These are phyloP conservation scores for Hsuehochloa calcarea DNA, from an alignment of 176 grass and related monocot species.

Conservation along the genomic window DNA sequence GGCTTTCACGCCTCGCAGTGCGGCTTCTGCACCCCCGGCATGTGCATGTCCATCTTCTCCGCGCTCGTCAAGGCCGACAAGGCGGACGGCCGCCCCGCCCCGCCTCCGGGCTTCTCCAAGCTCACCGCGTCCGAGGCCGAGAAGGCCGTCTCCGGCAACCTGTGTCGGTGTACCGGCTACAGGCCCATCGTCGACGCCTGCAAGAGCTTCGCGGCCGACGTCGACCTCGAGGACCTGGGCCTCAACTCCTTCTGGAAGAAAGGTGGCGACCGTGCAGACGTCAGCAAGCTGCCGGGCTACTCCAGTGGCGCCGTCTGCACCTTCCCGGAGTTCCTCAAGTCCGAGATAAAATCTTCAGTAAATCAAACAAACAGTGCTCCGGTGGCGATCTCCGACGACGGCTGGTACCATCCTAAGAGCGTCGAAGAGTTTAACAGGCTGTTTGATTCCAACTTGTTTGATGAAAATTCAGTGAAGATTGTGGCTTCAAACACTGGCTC, in stretches of 20 bases:
- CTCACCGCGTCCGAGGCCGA: constrained; percentile 64
- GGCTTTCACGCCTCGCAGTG: constrained; percentile 93
- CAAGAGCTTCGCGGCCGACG: constrained; percentile 77
- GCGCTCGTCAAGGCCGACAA: constrained; percentile 71
- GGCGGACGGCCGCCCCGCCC: background rate
- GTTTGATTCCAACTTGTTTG: constrained; percentile 43
- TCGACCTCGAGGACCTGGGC: constrained; percentile 85
- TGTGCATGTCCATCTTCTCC: constrained; percentile 91
- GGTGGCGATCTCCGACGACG: background rate
- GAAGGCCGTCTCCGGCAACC: constrained; percentile 67
- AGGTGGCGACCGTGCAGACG: constrained; percentile 20
- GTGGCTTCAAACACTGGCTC: constrained; percentile 74
- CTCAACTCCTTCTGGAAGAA: constrained; percentile 84
- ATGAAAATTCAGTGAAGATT: constrained; percentile 49
- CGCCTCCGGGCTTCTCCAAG: constrained; percentile 59
- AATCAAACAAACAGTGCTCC: background rate
- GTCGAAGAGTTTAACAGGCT: constrained; percentile 51
- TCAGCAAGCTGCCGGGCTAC: constrained; percentile 49
- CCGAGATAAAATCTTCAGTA: constrained; percentile 54
- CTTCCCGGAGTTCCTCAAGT: constrained; percentile 80
- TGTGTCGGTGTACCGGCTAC: constrained; percentile 82
- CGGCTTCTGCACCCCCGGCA: constrained; percentile 87
- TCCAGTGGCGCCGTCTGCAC: constrained; percentile 31
- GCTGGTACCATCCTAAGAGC: constrained; percentile 60
- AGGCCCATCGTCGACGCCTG: constrained; percentile 72